These are phyloP conservation scores for Fusarium sp. DNA, from an alignment of 2,329 filamentous ascomycete genomes.

Conservation along the genomic window DNA sequence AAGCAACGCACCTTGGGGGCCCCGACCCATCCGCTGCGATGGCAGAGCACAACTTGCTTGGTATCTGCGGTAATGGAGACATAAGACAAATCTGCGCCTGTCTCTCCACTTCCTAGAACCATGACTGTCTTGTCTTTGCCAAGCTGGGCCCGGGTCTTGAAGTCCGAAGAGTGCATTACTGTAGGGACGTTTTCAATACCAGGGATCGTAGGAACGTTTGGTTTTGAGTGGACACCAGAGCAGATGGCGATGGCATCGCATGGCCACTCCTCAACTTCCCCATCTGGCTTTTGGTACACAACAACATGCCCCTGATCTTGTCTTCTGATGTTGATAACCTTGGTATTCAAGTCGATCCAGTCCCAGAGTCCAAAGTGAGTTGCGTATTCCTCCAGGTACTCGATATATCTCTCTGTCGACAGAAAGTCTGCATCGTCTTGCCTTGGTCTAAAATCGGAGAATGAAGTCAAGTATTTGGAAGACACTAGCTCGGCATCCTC, in stretches of 20 bases:
- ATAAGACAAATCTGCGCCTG: constrained; percentile 56
- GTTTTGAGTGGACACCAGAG: constrained; percentile 17
- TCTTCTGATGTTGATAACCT: constrained; percentile 51
- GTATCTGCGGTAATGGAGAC: constrained; percentile 56
- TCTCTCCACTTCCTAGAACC: constrained; percentile 58
- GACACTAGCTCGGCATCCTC: constrained; percentile 51
- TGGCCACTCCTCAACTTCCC: not conserved
- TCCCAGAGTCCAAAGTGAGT: constrained; percentile 53
- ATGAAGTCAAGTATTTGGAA: constrained; percentile 60
- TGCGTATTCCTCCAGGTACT: constrained; percentile 56
- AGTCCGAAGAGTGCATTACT: constrained; percentile 57
- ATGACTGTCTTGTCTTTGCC: constrained; percentile 54
- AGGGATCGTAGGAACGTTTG: constrained; percentile 5
- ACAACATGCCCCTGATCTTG: constrained; percentile 33
- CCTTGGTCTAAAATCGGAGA: constrained; percentile 57
- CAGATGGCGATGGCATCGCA: constrained; percentile 21
- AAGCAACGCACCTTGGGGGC: constrained; percentile 20
- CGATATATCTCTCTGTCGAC: constrained; percentile 50
- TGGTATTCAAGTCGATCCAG: constrained; percentile 50
- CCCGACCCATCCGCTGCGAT: constrained; percentile 53
- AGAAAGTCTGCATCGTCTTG: constrained; percentile 55
- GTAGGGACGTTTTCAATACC: constrained; percentile 1
- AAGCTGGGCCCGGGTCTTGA: constrained; percentile 56
- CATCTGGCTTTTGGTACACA: not conserved
- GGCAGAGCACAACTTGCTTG: constrained; percentile 55